Evolutionary conservation across 179 eudicot species (phyloP).

Genomic region (Heliamphora pulchella): DNA sequence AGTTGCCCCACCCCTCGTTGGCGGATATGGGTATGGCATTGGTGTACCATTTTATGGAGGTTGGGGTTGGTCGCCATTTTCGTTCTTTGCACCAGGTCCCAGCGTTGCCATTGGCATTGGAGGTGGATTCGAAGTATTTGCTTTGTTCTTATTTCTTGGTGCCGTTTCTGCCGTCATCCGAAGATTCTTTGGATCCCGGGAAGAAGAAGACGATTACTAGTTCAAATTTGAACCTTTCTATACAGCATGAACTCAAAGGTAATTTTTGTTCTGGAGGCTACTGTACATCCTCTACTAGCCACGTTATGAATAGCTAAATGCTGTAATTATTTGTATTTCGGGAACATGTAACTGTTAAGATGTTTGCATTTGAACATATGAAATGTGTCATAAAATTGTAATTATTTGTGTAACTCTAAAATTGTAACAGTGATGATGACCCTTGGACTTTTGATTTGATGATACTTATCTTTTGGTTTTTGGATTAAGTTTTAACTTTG

Average conservation of each 20-base stretch:
- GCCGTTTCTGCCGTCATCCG: slow-evolving; percentile 66
- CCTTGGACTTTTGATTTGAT: background rate
- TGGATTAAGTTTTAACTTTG: background rate
- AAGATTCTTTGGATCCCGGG: slow-evolving; percentile 48
- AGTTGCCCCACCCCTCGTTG: slow-evolving; percentile 78
- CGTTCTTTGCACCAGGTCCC: slow-evolving; percentile 83
- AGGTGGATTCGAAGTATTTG: slow-evolving; percentile 70
- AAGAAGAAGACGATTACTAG: slow-evolving; percentile 37
- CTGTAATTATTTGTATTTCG: background rate
- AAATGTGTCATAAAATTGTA: background rate
- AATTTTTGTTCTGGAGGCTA: background rate
- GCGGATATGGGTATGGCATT: slow-evolving; percentile 75
- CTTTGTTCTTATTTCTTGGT: slow-evolving; percentile 58
- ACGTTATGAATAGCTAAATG: background rate
- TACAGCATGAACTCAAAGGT: background rate
- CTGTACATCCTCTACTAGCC: background rate
- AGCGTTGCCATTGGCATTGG: slow-evolving; percentile 74
- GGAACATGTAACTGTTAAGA: background rate
- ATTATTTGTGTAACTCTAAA: background rate
- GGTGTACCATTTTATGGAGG: slow-evolving; percentile 78
- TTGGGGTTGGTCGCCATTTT: slow-evolving; percentile 95
- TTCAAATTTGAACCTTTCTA: background rate
- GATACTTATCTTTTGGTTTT: background rate
- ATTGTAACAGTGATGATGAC: background rate
- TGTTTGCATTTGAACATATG: background rate